phyloP scores from a whole-genome alignment of 371 early-diverging fungal species.

The Mucor piriformis region DNA sequence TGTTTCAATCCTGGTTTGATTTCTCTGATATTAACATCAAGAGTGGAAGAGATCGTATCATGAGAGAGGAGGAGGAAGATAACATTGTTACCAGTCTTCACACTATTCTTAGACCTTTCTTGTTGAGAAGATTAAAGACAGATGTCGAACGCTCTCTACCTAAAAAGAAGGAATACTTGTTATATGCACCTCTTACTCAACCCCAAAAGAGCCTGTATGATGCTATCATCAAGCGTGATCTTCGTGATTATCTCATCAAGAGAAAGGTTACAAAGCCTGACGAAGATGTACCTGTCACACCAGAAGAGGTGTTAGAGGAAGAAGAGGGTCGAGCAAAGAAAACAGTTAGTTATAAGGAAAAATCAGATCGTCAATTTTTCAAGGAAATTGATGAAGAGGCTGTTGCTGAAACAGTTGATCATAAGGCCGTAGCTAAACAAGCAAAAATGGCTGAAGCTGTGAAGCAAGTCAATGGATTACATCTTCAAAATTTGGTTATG shows the following conservation, averaged over 20 bases:
- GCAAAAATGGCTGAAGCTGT: slow-evolving; percentile 17
- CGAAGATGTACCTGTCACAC: slow-evolving; percentile 26
- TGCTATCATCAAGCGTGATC: slow-evolving; percentile 74
- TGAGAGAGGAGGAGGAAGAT: slow-evolving; percentile 73
- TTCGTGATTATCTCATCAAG: slow-evolving; percentile 72
- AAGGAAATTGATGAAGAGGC: slow-evolving; percentile 45
- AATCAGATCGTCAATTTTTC: slow-evolving; percentile 47
- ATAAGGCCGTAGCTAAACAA: slow-evolving; percentile 8
- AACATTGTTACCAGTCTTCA: slow-evolving; percentile 84
- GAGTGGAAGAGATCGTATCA: slow-evolving; percentile 70
- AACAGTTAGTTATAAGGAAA: slow-evolving; percentile 48
- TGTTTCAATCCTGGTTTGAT: slow-evolving; percentile 85
- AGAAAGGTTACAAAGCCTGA: slow-evolving; percentile 40
- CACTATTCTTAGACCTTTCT: slow-evolving; percentile 90
- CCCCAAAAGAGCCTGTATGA: slow-evolving; percentile 85
- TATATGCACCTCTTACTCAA: slow-evolving; percentile 83
- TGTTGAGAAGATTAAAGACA: slow-evolving; percentile 94
- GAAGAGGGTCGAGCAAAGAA: slow-evolving; percentile 21
- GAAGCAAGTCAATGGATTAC: slow-evolving; percentile 57
- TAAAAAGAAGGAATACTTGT: slow-evolving; percentile 87
- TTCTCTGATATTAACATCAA: slow-evolving; percentile 75
- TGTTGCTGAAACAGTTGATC: neutral
- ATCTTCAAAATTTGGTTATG: slow-evolving; percentile 86
- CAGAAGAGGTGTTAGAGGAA: slow-evolving; percentile 10
- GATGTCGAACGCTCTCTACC: slow-evolving; percentile 92